Percentiles rank a stretch among this genome's conserved stretches.
These are phyloP conservation scores for Backusella tuberculispora DNA, from an alignment of 192 early-diverging fungal species.

Conservation along the genomic window DNA sequence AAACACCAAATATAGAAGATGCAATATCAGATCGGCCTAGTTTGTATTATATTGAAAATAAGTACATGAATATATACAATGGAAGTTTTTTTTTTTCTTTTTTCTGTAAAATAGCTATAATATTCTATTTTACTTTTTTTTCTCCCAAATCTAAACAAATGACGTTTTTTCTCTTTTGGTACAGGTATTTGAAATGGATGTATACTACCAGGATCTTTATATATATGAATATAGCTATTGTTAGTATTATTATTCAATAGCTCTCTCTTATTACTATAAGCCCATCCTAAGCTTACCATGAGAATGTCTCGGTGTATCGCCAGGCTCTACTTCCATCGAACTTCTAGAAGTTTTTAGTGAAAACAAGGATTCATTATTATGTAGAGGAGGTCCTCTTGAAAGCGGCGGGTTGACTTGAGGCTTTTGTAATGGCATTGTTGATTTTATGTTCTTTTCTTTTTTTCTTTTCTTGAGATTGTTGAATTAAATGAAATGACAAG, in stretches of 20 bases:
- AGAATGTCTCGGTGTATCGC: neutral
- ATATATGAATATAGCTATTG: neutral
- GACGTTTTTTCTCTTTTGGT: slow-evolving; percentile 33
- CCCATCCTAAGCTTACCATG: neutral
- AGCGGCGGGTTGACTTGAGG: neutral
- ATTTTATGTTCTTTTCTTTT: too few species aligned
- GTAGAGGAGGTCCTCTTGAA: neutral
- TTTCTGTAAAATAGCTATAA: neutral
- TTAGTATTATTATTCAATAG: too few species aligned
- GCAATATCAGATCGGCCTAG: slow-evolving; percentile 4
- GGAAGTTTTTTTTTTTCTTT: neutral
- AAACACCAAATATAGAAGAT: neutral
- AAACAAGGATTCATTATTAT: neutral
- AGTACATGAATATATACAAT: neutral
- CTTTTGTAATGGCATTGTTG: neutral
- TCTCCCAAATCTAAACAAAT: slow-evolving; percentile 33
- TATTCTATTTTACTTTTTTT: slow-evolving; percentile 33
- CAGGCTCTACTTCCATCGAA: neutral
- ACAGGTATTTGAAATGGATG: slow-evolving; percentile 21
- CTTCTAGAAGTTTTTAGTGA: neutral
- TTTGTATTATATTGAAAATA: neutral
- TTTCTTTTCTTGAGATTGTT: neutral
- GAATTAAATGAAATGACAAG: neutral
- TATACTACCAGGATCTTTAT: neutral
- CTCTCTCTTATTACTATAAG: neutral